A percentile compares a stretch with the other conserved stretches of the same genome.
Evolutionary conservation across 768 basidiomycete genomes (phyloP).

Genomic region (Sporobolomyces pararoseus): DNA sequence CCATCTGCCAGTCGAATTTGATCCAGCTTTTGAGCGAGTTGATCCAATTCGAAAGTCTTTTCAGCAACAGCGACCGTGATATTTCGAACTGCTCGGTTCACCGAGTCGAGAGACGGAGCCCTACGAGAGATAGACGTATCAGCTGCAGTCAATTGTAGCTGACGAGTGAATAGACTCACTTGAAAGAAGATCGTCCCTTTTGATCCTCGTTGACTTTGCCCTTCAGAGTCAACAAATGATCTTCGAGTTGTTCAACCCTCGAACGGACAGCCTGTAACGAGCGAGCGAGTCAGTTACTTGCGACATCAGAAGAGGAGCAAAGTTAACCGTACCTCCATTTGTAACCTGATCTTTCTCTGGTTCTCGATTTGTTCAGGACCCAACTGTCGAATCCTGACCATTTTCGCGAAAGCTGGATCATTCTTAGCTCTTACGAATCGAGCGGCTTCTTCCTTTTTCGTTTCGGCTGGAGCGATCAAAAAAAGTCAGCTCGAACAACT

Average conservation of each 20-base stretch:
- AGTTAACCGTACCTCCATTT: constrained; percentile 54
- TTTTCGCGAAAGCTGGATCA: constrained; percentile 73
- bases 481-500: constrained; percentile 20
- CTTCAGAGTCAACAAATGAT: constrained; percentile 65
- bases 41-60: constrained; percentile 48
- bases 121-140: constrained; percentile 51
- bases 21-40: constrained; percentile 46
- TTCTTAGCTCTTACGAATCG: constrained; percentile 72
- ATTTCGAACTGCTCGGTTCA: constrained; percentile 78
- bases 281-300: too few species aligned
- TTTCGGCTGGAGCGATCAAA: constrained; percentile 58
- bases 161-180: constrained; percentile 16
- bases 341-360: constrained; percentile 71
- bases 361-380: constrained; percentile 83
- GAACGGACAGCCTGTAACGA: constrained; percentile 66
- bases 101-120: constrained; percentile 76
- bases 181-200: constrained; percentile 27
- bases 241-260: constrained; percentile 74
- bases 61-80: constrained; percentile 57
- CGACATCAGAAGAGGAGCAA: too few species aligned
- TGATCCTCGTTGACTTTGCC: constrained; percentile 61
- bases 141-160: neutral
- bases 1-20: constrained; percentile 33
- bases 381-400: constrained; percentile 69
- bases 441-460: constrained; percentile 74